Base-by-base conservation (phyloP, 352 stramenopile species). In the Globisporangium echinulatum region DNA sequence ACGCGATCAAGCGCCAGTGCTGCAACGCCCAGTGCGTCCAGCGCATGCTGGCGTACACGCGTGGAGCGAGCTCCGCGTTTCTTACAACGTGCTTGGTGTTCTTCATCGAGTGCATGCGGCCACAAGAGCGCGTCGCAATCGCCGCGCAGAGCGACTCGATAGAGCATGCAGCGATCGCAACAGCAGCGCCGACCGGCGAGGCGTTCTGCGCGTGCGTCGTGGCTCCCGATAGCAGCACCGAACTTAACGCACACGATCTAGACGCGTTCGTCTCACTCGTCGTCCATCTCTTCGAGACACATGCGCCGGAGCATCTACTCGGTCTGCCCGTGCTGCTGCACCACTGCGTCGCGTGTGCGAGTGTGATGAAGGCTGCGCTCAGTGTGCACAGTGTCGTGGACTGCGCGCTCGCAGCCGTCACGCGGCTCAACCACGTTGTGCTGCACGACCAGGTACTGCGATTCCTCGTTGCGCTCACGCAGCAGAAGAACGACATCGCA, bases 391-490 rank as follows among this genome's bases (percentile, higher is more conserved):
- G 25, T 5, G 49, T 76, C 17, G 54, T 90, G 33, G 72, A 85
- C 37, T 59, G 65, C 11, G n/a, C 65, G 7, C 39, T 90, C 25
- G 58, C 43, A 8, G 56, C 74, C 14, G 61, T 77, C 9, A 75
- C 74, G 10, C 64, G 74, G 37, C 50, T 76, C 3, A 80, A 74
- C 17, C 58, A 75, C 14, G 56, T 62, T 37, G 43, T 57, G 0
- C 44, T 90, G 0, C 76, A 88, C 25, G 58, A 69, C 9, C 75
- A 90, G 61, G 64, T 71, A 10, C 69, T 88, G 13, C 25, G 17
- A 0, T 88, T 87, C 33, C 59, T 90, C 14, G 69, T 74, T 4
- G 54, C 68, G 9, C 68, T 90, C 9, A 88, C 81, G 10, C 19
- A 57, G 1, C 19, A 55, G 5, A 90, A 88, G 58, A 88, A 90